Base-by-base conservation (phyloP, 2,329 filamentous ascomycete genomes). In the Phaeoacremonium minimum region DNA sequence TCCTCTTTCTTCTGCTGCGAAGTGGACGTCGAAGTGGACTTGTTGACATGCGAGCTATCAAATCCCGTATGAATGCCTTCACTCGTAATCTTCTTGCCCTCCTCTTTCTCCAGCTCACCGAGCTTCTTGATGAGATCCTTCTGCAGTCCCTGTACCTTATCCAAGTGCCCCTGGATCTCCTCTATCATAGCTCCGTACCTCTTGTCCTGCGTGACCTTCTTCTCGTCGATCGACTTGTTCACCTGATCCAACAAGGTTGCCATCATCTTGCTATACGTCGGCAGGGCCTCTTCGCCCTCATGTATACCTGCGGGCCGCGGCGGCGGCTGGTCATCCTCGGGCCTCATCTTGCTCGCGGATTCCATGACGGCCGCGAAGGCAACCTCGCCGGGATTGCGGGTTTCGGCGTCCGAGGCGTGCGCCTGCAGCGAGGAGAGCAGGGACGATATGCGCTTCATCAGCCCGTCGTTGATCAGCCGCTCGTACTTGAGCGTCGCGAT, bases 251-350 rank as follows among this genome's bases (percentile, higher is more conserved):
- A 76, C 51, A 98, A 64, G n/a, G 83, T 80, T n/a, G 87, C 87
- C 85, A 98, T 90, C 93, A 98, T 98, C 69, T 94, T 88, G 28
- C 88, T 93, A 57, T 95, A 98, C 12, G 83, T 85, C 1, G 87
- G 87, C 50, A 87, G 79, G 53, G 74, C 80, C 57, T 85, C 77
- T 49, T 84, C 80, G 37, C 87, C 73, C 29, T 75, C 73, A 55
- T 94, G 84, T 18, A 96, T 84, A 32, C 87, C 89, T 46, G 82
- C 83, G 2, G 90, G 90, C 16, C 85, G 72, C 33, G 77, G 72
- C 7, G 85, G 82, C 4, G 88, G 86, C 43, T 79, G 78, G 55
- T 88, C 80, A 52, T 94, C 86, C 40, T 83, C 77, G 31, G 81
- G 73, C 45, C 84, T 77, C 37, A 80, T 74, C 7, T 41, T 35